phyloP scores from a whole-genome alignment of 495 filamentous ascomycete species.

The Xylaria cubensis region DNA sequence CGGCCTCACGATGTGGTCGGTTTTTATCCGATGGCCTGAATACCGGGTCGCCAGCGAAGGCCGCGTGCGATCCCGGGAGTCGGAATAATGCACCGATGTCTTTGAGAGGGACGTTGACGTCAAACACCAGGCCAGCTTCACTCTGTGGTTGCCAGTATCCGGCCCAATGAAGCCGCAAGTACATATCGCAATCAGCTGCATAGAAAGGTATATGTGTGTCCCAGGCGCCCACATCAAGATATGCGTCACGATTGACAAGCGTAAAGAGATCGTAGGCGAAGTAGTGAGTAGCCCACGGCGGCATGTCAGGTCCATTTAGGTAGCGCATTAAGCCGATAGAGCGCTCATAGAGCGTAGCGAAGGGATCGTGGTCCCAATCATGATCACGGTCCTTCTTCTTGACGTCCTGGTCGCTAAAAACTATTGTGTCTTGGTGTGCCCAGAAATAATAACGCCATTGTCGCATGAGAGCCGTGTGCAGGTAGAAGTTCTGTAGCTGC shows the following conservation, averaged over 20 bases:
- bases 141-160: constrained; percentile 56
- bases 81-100: constrained; percentile 57
- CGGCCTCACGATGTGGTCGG: constrained; percentile 35
- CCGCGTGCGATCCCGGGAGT: constrained; percentile 38
- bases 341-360: constrained; percentile 55
- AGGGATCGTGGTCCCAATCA: constrained; percentile 47
- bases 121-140: constrained; percentile 55
- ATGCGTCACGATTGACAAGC: constrained; percentile 60
- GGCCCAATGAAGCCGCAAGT: constrained; percentile 61
- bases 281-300: constrained; percentile 57
- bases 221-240: constrained; percentile 63
- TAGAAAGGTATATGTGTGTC: constrained; percentile 68
- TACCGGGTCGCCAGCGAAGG: constrained; percentile 41
- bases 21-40: constrained; percentile 21
- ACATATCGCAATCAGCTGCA: constrained; percentile 63
- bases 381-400: constrained; percentile 49
- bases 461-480: constrained; percentile 51
- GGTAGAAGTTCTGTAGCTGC: constrained; percentile 68
- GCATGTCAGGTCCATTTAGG: constrained; percentile 38
- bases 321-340: constrained; percentile 43
- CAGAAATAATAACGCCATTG: constrained; percentile 65
- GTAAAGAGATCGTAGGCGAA: constrained; percentile 65
- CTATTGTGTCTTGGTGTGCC: constrained; percentile 65
- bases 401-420: constrained; percentile 53
- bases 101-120: constrained; percentile 54